Conservation (phyloP, 805 yeast genomes). For the Pichia insulana region DNA sequence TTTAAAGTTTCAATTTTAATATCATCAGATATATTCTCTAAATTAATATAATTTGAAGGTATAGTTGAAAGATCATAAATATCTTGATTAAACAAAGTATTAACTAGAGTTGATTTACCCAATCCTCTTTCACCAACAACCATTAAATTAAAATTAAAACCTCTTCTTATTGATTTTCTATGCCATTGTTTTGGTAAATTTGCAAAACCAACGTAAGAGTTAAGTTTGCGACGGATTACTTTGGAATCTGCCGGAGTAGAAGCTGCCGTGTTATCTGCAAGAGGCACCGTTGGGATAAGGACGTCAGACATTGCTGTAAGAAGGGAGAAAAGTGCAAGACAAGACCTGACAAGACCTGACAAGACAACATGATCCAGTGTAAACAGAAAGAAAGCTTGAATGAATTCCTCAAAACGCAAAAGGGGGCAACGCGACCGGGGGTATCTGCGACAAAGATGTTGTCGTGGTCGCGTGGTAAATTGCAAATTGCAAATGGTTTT, state of each 20-base stretch:
- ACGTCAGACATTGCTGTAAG: neutral
- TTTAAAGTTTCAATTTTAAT: slow-evolving; percentile 54
- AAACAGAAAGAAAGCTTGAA: too few species aligned
- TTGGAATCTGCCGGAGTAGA: slow-evolving; percentile 27
- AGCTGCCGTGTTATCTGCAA: neutral
- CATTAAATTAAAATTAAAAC: slow-evolving; percentile 81
- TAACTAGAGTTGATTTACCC: slow-evolving; percentile 87
- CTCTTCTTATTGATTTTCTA: slow-evolving; percentile 81
- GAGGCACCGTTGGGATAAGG: neutral
- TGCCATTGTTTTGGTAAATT: slow-evolving; percentile 99
- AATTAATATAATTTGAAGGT: slow-evolving; percentile 16
- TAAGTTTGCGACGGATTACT: slow-evolving; percentile 72
- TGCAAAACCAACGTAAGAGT: slow-evolving; percentile 94
- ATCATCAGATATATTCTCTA: slow-evolving; percentile 31
- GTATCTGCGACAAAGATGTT: too few species aligned
- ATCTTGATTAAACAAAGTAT: slow-evolving; percentile 74
- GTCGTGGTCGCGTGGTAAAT: too few species aligned
- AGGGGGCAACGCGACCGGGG: too few species aligned
- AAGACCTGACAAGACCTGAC: too few species aligned
- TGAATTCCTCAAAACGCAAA: too few species aligned
- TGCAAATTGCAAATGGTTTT: too few species aligned
- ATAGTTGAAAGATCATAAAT: slow-evolving; percentile 32
- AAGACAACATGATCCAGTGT: too few species aligned
- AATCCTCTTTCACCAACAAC: slow-evolving; percentile 88
- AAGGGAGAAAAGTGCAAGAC: too few species aligned